phyloP scores from a whole-genome alignment of 352 stramenopile species.

The Pythium chondricola region DNA sequence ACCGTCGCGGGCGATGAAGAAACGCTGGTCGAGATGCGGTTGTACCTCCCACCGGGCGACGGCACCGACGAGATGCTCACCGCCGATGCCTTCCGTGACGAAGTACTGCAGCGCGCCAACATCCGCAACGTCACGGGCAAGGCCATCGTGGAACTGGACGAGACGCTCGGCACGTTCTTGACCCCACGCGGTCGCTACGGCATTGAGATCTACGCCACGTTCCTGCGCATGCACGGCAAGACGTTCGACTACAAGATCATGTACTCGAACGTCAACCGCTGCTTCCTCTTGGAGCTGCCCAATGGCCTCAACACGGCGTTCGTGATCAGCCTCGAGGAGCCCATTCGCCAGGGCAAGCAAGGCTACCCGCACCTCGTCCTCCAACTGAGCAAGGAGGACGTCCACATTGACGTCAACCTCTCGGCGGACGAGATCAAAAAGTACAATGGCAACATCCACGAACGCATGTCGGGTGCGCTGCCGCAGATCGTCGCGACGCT shows the following conservation, averaged over 20 bases:
- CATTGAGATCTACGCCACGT: slow-evolving; percentile 97
- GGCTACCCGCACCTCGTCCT: slow-evolving; percentile 98
- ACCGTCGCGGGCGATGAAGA: slow-evolving; percentile 93
- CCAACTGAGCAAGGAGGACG: slow-evolving; percentile 87
- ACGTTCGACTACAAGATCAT: slow-evolving; percentile 99
- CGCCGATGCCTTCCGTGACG: slow-evolving; percentile 74
- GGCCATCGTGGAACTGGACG: slow-evolving; percentile 96
- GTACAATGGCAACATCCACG: slow-evolving; percentile 96
- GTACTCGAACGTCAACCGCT: slow-evolving; percentile 98
- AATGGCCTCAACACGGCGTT: slow-evolving; percentile 97
- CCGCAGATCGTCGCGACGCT: slow-evolving; percentile 98
- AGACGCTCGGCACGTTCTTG: slow-evolving; percentile 96
- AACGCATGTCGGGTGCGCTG: slow-evolving; percentile 93
- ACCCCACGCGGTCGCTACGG: slow-evolving; percentile 96
- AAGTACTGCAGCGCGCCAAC: slow-evolving; percentile 80
- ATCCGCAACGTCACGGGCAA: slow-evolving; percentile 92
- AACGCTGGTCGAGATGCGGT: slow-evolving; percentile 92
- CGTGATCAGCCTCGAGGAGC: slow-evolving; percentile 98
- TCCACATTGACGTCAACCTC: slow-evolving; percentile 92
- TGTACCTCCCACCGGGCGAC: slow-evolving; percentile 91
- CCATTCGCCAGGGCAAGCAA: slow-evolving; percentile 98
- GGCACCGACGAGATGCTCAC: slow-evolving; percentile 48
- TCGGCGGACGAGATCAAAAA: slow-evolving; percentile 96
- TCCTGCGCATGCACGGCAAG: slow-evolving; percentile 96
- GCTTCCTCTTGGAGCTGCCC: slow-evolving; percentile 96